Evolutionary conservation across 768 basidiomycete genomes (phyloP), one percentile per base, ranked within the genome.

Genomic region (Mrakia frigida): DNA sequence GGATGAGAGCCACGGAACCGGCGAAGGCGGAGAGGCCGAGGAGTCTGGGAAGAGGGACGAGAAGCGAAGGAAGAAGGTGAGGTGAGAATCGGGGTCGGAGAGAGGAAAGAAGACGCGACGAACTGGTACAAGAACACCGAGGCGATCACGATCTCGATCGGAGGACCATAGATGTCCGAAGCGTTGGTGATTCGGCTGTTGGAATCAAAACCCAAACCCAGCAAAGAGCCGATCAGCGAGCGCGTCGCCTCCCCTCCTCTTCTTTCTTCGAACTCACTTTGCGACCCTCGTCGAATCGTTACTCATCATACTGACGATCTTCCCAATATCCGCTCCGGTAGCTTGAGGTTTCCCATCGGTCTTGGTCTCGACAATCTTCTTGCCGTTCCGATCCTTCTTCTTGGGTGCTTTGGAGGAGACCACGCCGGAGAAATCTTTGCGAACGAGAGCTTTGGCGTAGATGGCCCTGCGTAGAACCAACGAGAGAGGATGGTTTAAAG

Each of bases 371-470:
- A 70, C 31, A 23, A 50, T 23, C 70, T 71, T 39, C 82, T 82
- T 35, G 31, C 16, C 67, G 28, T 67, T 77, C 14, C 43, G 50
- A 63, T 84, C 61, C 72, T 82, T 80, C 79, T 83, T 82, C 70
- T 80, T 80, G 41, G 67, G 78, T 37, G 78, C 79, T 63, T 77
- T 78, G 18, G 65, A 69, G 9, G 68, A 31, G 13, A 91, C 85
- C 53, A 92, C 85, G 0, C 93, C 94, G 0, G 91, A 92, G 77
- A 89, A 91, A 81, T 95, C 93, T 81, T 88, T 90, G 41, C 94
- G 85, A 82, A 90, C 91, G 50, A 96, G 84, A 0, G 93, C 84
- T 82, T 97, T 97, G 82, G 93, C 91, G 80, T 94, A 96, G 72
- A 96, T 92, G 2, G 89, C 84, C 0, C 91, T 70, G 37, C 25